Evolutionary conservation across 129 eudicot species (phyloP).

Genomic region (Gnaphalium uliginosum): DNA sequence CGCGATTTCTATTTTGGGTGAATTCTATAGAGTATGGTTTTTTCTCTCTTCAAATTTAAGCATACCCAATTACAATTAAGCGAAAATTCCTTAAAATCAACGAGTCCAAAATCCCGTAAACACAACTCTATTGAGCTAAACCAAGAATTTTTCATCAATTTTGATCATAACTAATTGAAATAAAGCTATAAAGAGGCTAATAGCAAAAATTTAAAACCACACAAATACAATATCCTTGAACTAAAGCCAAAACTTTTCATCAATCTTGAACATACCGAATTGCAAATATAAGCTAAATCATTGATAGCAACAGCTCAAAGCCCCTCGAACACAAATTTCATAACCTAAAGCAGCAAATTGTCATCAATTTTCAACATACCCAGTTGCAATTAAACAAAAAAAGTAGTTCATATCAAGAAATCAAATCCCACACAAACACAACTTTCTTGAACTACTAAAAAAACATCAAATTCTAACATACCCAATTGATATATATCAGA

Average conservation of each 20-base stretch:
- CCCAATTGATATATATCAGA: slow-evolving; percentile 7
- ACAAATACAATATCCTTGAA: not conserved
- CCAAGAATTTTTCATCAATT: not conserved
- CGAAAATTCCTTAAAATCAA: too few relatives aligned
- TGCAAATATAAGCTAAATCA: not conserved
- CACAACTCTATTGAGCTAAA: not conserved
- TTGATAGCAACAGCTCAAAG: not conserved
- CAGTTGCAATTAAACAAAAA: not conserved
- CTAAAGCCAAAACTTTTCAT: not conserved
- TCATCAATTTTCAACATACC: not conserved
- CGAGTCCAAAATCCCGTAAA: not conserved
- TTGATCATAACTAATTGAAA: not conserved
- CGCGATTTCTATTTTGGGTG: not conserved
- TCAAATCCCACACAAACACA: not conserved
- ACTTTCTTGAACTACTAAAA: not conserved
- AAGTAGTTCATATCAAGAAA: not conserved
- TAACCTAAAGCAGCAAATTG: not conserved
- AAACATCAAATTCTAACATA: not conserved
- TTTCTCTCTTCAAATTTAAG: too few relatives aligned
- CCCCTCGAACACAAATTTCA: not conserved
- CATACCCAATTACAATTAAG: too few relatives aligned
- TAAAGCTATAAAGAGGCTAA: not conserved
- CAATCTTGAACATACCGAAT: not conserved
- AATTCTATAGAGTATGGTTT: not conserved
- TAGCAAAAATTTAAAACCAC: not conserved